Conservation (phyloP, 192 early-diverging fungal genomes). For the Anaeromyces robustus region DNA sequence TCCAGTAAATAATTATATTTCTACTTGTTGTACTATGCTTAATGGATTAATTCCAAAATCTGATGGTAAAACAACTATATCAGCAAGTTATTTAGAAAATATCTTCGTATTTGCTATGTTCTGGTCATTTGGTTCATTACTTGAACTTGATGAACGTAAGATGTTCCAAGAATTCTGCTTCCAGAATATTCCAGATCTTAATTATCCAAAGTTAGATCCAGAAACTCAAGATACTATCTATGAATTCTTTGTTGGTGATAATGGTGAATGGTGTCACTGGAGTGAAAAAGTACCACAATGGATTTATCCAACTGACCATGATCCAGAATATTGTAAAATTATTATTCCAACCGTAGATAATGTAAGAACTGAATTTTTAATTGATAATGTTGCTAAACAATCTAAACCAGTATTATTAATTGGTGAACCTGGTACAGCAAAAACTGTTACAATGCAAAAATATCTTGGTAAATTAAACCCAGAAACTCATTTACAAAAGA, state of each 20-base stretch:
- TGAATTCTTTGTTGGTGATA: slow-evolving; percentile 42
- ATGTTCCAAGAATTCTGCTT: slow-evolving; percentile 36
- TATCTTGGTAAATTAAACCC: slow-evolving; percentile 39
- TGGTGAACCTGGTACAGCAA: slow-evolving; percentile 47
- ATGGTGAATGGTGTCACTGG: slow-evolving; percentile 45
- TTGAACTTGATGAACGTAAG: slow-evolving; percentile 49
- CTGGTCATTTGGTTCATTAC: slow-evolving; percentile 35
- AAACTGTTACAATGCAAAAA: slow-evolving; percentile 41
- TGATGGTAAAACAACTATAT: slow-evolving; percentile 32
- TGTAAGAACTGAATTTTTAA: slow-evolving; percentile 39
- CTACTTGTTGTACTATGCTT: slow-evolving; percentile 30
- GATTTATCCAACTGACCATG: slow-evolving; percentile 33
- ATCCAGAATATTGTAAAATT: slow-evolving; percentile 47
- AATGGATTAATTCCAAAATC: slow-evolving; percentile 38
- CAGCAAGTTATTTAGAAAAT: slow-evolving; percentile 28
- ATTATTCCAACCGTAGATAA: slow-evolving; percentile 51
- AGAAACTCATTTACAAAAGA: slow-evolving; percentile 43
- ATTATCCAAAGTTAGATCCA: slow-evolving; percentile 35
- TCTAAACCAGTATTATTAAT: slow-evolving; percentile 36
- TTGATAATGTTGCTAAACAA: slow-evolving; percentile 39
- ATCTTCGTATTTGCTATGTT: slow-evolving; percentile 42
- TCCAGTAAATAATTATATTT: slow-evolving; percentile 25
- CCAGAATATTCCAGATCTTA: slow-evolving; percentile 29
- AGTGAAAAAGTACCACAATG: slow-evolving; percentile 31
- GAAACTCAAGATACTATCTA: slow-evolving; percentile 34